Conservation (phyloP, 306 rosid genomes). For the Trifolium fragiferum region DNA sequence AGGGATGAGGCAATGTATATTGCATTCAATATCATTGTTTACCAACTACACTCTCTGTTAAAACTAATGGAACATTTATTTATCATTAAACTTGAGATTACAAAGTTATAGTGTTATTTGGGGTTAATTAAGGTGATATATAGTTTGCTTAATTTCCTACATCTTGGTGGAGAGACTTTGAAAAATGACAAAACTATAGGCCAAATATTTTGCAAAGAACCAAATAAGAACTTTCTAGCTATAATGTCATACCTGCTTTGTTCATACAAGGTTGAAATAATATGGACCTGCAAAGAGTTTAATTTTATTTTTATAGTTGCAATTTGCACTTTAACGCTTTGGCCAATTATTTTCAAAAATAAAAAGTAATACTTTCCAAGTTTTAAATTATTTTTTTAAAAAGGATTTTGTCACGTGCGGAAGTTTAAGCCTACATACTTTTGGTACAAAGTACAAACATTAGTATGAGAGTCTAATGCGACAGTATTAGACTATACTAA, state of each 20-base stretch:
- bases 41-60: conserved; percentile 34
- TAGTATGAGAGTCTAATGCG: too few relatives aligned
- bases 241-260: conserved; percentile 1
- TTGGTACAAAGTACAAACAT: too few relatives aligned
- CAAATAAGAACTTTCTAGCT: not conserved
- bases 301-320: too few relatives aligned
- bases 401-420: not conserved
- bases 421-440: not conserved
- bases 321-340: not conserved
- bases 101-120: not conserved
- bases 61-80: conserved; percentile 1
- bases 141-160: conserved; percentile 1
- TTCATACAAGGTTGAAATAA: not conserved
- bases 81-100: conserved; percentile 40
- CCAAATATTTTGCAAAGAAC: not conserved
- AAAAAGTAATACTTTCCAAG: not conserved
- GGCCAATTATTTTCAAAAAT: not conserved
- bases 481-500: too few relatives aligned
- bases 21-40: conserved; percentile 41
- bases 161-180: conserved; percentile 2
- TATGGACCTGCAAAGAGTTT: not conserved
- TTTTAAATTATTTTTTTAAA: not conserved
- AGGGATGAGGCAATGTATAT: conserved; percentile 8
- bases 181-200: not conserved
- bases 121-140: conserved; percentile 11